Percentiles rank a stretch among this genome's conserved stretches.
These are phyloP conservation scores for Nectriaceae sp. DNA, from an alignment of 2,329 filamentous ascomycete genomes.

Conservation along the genomic window DNA sequence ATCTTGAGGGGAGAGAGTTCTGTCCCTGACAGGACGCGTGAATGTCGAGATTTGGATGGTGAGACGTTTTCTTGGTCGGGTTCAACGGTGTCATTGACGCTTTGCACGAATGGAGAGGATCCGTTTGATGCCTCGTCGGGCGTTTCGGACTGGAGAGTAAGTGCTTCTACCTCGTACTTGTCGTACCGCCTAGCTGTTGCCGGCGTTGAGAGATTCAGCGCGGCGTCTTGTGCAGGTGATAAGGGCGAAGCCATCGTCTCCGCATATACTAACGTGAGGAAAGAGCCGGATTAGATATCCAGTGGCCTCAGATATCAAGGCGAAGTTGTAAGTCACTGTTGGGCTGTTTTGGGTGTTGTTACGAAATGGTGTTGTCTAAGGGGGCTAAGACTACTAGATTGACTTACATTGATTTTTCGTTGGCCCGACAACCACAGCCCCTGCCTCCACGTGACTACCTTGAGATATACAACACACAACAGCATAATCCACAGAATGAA, in stretches of 20 bases:
- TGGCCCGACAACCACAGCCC: constrained; percentile 18
- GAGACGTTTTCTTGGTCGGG: constrained; percentile 49
- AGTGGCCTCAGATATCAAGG: constrained; percentile 7
- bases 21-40: constrained; percentile 57
- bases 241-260: constrained; percentile 30
- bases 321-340: neutral
- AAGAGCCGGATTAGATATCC: constrained; percentile 9
- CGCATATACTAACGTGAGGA: constrained; percentile 18
- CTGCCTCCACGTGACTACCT: constrained; percentile 11
- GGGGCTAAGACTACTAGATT: constrained; percentile 13
- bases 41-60: constrained; percentile 51
- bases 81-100: constrained; percentile 33
- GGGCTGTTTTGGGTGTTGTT: neutral
- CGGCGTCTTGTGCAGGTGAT: constrained; percentile 25
- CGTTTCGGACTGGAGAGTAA: constrained; percentile 16
- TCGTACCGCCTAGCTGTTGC: constrained; percentile 21
- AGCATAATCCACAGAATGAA: neutral
- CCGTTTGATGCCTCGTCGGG: constrained; percentile 15
- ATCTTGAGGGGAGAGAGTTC: constrained; percentile 62
- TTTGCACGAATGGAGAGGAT: constrained; percentile 30
- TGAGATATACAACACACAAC: neutral
- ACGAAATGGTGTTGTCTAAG: constrained; percentile 9
- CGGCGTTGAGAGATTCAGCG: constrained; percentile 29
- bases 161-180: constrained; percentile 23
- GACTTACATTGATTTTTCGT: constrained; percentile 16